phyloP scores from a whole-genome alignment of 192 early-diverging fungal genomes.

The Haplosporangium gracile region DNA sequence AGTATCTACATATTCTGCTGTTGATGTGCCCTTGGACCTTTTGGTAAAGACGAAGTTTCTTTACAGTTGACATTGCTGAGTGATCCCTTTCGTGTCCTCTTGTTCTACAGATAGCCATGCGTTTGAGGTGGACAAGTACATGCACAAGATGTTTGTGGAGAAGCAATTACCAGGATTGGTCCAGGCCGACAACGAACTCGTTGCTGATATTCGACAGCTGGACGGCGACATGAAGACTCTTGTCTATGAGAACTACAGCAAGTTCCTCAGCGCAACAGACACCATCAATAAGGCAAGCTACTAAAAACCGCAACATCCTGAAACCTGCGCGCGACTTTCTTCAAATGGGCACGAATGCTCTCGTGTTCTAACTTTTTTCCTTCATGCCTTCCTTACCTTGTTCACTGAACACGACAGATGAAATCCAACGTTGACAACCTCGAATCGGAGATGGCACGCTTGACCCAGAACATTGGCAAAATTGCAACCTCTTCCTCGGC shows the following conservation, averaged over 20 bases:
- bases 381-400: slow-evolving; percentile 11
- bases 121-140: slow-evolving; percentile 85
- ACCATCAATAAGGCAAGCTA: slow-evolving; percentile 79
- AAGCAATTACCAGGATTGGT: slow-evolving; percentile 78
- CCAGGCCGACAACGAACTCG: slow-evolving; percentile 80
- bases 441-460: slow-evolving; percentile 84
- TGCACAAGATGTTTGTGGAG: slow-evolving; percentile 81
- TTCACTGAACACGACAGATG: slow-evolving; percentile 66
- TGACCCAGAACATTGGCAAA: slow-evolving; percentile 74
- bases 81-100: background rate
- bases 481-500: slow-evolving; percentile 67
- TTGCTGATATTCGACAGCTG: slow-evolving; percentile 86
- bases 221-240: slow-evolving; percentile 98
- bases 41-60: too few species aligned
- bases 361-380: background rate
- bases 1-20: too few species aligned
- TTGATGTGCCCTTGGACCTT: too few species aligned
- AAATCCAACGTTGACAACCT: slow-evolving; percentile 87
- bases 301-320: background rate
- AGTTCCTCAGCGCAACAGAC: slow-evolving; percentile 96
- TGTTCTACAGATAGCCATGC: slow-evolving; percentile 64
- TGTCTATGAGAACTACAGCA: slow-evolving; percentile 98
- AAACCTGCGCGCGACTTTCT: background rate
- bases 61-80: background rate
- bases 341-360: background rate